phyloP scores from a whole-genome alignment of 495 filamentous ascomycete species.

The Penicilliopsis zonata region DNA sequence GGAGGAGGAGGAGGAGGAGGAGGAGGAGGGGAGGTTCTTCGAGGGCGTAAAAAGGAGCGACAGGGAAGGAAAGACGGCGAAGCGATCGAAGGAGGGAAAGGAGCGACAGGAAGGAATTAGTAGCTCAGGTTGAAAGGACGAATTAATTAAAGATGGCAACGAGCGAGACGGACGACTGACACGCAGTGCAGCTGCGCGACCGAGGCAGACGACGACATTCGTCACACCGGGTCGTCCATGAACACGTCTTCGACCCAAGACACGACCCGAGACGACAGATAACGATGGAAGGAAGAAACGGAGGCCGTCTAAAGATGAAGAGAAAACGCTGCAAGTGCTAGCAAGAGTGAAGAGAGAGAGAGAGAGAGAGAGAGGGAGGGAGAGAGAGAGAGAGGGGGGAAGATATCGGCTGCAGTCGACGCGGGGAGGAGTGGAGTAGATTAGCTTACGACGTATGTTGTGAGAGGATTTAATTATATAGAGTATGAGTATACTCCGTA shows the following conservation, averaged over 20 bases:
- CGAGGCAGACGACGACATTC: no score
- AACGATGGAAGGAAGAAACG: neutral
- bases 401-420: neutral
- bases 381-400: neutral
- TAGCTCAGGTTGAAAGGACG: neutral
- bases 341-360: no score
- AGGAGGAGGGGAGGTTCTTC: neutral
- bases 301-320: no score
- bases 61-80: neutral
- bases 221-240: no score
- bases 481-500: no score
- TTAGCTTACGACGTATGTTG: neutral
- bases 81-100: neutral
- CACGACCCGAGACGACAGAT: no score
- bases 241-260: no score
- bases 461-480: no score
- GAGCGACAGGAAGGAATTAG: neutral
- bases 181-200: neutral
- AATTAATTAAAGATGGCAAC: slow-evolving; percentile 1
- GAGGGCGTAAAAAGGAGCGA: neutral
- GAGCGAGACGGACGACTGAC: neutral
- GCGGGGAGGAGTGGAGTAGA: neutral
- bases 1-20: neutral
- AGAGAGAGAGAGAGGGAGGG: neutral
- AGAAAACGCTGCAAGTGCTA: no score